Evolutionary conservation across 257 asterid species (phyloP).

Genomic region (Nyctanthes arbortristis): DNA sequence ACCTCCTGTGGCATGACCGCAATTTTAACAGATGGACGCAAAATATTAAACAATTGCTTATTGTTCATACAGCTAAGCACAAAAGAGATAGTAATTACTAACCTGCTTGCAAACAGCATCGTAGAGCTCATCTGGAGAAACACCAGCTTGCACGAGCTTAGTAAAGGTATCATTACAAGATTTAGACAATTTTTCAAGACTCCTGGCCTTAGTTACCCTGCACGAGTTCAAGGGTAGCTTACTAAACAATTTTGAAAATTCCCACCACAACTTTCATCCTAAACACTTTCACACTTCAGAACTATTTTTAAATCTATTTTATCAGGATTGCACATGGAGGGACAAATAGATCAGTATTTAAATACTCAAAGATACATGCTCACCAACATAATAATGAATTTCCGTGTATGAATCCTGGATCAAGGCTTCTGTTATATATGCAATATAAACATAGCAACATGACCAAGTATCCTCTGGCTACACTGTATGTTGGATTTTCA

Average conservation of each 20-base stretch:
- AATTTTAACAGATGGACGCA: too few species aligned
- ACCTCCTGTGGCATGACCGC: conserved; percentile 73
- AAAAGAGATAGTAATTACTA: conserved; percentile 5
- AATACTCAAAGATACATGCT: too few species aligned
- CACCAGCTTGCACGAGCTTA: conserved; percentile 79
- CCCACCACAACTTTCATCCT: neutral
- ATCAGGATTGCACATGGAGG: too few species aligned
- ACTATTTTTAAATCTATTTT: too few species aligned
- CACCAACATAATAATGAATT: too few species aligned
- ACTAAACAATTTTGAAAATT: conserved; percentile 10
- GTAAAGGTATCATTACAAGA: conserved; percentile 88
- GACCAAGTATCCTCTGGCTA: too few species aligned
- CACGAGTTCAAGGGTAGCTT: conserved; percentile 28
- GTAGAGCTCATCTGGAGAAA: conserved; percentile 79
- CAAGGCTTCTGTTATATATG: too few species aligned
- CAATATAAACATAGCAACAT: too few species aligned
- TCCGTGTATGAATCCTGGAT: too few species aligned
- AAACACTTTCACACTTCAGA: too few species aligned
- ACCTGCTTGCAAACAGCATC: conserved; percentile 95
- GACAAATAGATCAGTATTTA: too few species aligned
- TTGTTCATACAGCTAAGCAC: neutral
- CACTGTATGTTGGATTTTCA: too few species aligned
- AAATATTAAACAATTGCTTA: conserved; percentile 2
- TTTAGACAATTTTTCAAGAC: conserved; percentile 58
- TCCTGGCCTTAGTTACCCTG: conserved; percentile 80